Percentiles rank a stretch among this genome's conserved stretches.
Evolutionary conservation across 2,329 filamentous ascomycete genomes (phyloP).

Genomic region (Ilyonectria robusta): DNA sequence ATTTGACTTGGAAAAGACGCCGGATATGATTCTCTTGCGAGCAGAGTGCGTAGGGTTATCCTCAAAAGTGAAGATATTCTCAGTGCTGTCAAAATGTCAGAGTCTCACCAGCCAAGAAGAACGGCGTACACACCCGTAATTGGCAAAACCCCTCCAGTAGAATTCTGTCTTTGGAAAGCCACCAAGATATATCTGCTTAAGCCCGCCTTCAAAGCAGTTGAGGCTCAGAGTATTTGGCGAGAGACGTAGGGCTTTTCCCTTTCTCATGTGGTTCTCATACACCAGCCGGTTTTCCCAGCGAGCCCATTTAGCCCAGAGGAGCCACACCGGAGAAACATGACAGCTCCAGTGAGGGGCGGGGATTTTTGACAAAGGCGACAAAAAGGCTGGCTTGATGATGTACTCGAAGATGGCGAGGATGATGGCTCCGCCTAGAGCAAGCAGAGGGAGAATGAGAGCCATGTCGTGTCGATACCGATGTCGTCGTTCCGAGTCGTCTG

Average conservation of each 20-base stretch:
- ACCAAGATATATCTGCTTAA: conserved; percentile 20
- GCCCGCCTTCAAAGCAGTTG: conserved; percentile 13
- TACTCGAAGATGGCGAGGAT: background rate
- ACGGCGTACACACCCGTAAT: conserved; percentile 6
- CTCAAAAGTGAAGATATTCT: conserved; percentile 31
- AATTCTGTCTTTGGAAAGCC: conserved; percentile 27
- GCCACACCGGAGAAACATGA: conserved; percentile 26
- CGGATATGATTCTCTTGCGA: conserved; percentile 32
- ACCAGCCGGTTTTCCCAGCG: conserved; percentile 25
- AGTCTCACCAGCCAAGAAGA: no score
- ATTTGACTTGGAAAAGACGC: conserved; percentile 31
- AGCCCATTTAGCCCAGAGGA: conserved; percentile 17
- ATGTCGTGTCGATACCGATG: no score
- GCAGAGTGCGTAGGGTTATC: conserved; percentile 27
- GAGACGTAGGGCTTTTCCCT: conserved; percentile 20
- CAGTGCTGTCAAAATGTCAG: conserved; percentile 1
- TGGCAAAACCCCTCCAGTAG: conserved; percentile 22
- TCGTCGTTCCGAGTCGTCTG: no score
- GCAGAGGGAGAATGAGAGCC: no score
- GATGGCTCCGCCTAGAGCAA: no score
- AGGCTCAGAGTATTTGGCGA: conserved; percentile 16
- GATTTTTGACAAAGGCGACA: conserved; percentile 32
- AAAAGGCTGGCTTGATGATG: conserved; percentile 19
- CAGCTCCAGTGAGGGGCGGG: conserved; percentile 34
- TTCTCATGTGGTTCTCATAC: conserved; percentile 10